Base-by-base conservation (phyloP, 2,329 filamentous ascomycete species). In the Metarhizium anisopliae region DNA sequence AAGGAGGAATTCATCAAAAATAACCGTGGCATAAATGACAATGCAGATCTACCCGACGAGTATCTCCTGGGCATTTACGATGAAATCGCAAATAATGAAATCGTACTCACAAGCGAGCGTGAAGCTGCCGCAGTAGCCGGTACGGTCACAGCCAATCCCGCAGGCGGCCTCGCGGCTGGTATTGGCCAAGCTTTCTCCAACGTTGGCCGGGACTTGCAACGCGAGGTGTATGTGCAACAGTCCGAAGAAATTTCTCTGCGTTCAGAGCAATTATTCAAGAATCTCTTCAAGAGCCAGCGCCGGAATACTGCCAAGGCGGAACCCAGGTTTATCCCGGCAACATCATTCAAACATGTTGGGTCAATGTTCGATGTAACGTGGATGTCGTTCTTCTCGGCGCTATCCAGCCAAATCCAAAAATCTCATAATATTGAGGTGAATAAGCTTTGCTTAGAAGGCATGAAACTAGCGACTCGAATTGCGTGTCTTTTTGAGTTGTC, bases 1-100 rank as follows among this genome's bases (percentile, higher is more conserved):
- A 91, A 91, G 61, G 89, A 96, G 59, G 95, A 99, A 62, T 99
- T 99, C 67, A 96, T 99, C 76, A 96, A 95, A 77, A 99, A 99
- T 73, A 99, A 99, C 70, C 80, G 94, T 32, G 94, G 94, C 56
- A 99, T 99, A 76, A 97, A 99, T 72, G 94, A 99, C 72, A 93
- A 89, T 62, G 88, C 90, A 35, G 90, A 97, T 74, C 74, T 99
- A 58, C 94, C 95, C 0, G 85, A 95, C 52, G 94, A 99, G 42
- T 99, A 99, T 66, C 83, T 99, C 2, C 79, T 83, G 32, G 83
- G 80, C 6, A 97, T 99, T 54, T 99, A 86, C 63, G 93, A 99
- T 5, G 94, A 99, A 68, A 99, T 99, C 64, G 82, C 80, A 1
- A 80, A 78, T 56, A 93, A 97, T 59, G 94, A 99, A 70, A 99